A percentile compares a stretch with the other conserved stretches of the same genome.
Evolutionary conservation across 2,329 filamentous ascomycete genomes (phyloP).

Genomic region (Huntiella abstrusa): DNA sequence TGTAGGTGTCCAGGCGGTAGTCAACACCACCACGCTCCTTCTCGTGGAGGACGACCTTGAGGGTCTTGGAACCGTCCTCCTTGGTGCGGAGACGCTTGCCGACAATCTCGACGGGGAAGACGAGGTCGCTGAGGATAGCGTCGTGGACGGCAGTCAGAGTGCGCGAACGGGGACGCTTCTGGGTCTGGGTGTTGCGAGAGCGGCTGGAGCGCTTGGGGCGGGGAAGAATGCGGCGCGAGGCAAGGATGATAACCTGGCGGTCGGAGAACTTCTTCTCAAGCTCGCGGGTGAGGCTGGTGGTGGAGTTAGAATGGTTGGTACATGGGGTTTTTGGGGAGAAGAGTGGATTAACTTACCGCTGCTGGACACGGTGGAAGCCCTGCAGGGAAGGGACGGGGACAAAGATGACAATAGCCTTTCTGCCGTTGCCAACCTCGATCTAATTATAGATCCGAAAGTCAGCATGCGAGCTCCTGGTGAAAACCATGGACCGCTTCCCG

Average conservation of each 20-base stretch:
- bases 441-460: constrained; percentile 48
- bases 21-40: constrained; percentile 99
- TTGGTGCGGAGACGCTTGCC: constrained; percentile 97
- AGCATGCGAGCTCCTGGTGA: constrained; percentile 59
- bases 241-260: constrained; percentile 97
- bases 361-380: constrained; percentile 99
- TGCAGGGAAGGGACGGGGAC: constrained; percentile 97
- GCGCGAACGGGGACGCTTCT: constrained; percentile 96
- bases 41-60: constrained; percentile 99
- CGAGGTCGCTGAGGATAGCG: constrained; percentile 90
- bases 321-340: neutral
- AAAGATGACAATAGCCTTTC: constrained; percentile 99
- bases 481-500: constrained; percentile 58
- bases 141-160: constrained; percentile 98
- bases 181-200: constrained; percentile 86
- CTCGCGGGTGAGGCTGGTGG: constrained; percentile 88
- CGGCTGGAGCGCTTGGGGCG: constrained; percentile 96
- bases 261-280: constrained; percentile 99
- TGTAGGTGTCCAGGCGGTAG: constrained; percentile 99
- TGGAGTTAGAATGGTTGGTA: constrained; percentile 14
- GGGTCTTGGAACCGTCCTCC: constrained; percentile 94
- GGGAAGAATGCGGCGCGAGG: constrained; percentile 94
- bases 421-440: constrained; percentile 99
- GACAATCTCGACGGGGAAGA: constrained; percentile 99
- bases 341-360: constrained; percentile 54